Percentiles rank a stretch among this genome's conserved stretches.
Conservation (phyloP, 1,139 yeast genomes). For the Yamadazyma aaseri region DNA sequence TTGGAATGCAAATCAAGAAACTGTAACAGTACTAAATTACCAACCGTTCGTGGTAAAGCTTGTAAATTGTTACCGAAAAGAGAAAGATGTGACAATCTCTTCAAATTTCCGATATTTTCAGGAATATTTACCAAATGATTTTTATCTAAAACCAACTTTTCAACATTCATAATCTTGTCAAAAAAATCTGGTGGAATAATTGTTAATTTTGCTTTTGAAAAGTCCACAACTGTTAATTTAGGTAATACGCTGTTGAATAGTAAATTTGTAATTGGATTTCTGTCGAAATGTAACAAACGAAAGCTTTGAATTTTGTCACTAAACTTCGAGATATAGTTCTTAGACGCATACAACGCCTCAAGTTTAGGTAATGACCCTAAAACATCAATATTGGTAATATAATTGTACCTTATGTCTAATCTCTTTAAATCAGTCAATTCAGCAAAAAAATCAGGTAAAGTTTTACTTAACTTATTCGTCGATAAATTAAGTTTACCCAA, state of each 20-base stretch:
- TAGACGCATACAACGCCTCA: slow-evolving; percentile 73
- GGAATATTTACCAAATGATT: slow-evolving; percentile 84
- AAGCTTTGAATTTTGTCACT: slow-evolving; percentile 60
- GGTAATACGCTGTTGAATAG: slow-evolving; percentile 57
- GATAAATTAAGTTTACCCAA: slow-evolving; percentile 72
- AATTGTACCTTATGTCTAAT: slow-evolving; percentile 77
- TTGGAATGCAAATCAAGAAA: slow-evolving; percentile 83
- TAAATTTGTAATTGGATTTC: slow-evolving; percentile 77
- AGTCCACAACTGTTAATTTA: slow-evolving; percentile 68
- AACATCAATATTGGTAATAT: slow-evolving; percentile 61
- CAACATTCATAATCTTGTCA: slow-evolving; percentile 62
- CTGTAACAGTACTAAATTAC: slow-evolving; percentile 58
- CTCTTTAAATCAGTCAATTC: slow-evolving; percentile 60
- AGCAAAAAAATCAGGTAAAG: slow-evolving; percentile 54
- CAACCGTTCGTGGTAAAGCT: slow-evolving; percentile 66
- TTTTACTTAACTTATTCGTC: slow-evolving; percentile 64
- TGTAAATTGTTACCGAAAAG: slow-evolving; percentile 75
- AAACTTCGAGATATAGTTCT: slow-evolving; percentile 74
- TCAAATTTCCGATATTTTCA: slow-evolving; percentile 58
- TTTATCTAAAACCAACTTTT: slow-evolving; percentile 72
- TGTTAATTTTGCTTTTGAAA: slow-evolving; percentile 80
- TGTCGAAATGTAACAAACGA: slow-evolving; percentile 52
- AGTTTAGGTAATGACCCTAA: slow-evolving; percentile 63
- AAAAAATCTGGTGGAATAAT: slow-evolving; percentile 67
- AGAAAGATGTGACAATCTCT: slow-evolving; percentile 63